Conservation (phyloP, 1,284 basidiomycete genomes). For the Austroboletus niveus region DNA sequence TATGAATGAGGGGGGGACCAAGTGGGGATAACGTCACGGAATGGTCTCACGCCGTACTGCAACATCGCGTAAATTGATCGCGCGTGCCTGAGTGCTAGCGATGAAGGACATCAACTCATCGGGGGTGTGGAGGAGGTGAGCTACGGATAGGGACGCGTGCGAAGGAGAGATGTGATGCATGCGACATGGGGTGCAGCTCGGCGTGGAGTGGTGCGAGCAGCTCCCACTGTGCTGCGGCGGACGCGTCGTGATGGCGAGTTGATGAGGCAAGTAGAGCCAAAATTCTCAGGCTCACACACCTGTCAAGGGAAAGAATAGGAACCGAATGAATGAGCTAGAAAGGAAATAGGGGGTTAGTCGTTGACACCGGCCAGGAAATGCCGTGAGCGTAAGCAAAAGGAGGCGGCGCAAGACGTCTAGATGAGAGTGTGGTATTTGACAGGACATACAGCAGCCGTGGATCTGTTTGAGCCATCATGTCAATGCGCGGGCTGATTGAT, state of each 20-base stretch:
- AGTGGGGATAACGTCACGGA: slow-evolving; percentile 7
- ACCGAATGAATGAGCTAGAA: slow-evolving; percentile 2
- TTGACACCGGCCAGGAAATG: slow-evolving; percentile 2
- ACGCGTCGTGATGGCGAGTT: slow-evolving; percentile 6
- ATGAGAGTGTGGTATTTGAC: neutral
- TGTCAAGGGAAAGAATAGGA: slow-evolving; percentile 2
- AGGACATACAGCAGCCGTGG: neutral
- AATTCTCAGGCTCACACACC: slow-evolving; percentile 14
- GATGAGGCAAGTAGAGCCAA: neutral
- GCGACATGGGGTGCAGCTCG: neutral
- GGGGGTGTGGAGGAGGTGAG: slow-evolving; percentile 2
- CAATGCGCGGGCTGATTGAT: neutral
- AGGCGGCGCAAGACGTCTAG: slow-evolving; percentile 11
- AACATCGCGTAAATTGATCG: slow-evolving; percentile 15
- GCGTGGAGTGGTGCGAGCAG: slow-evolving; percentile 7
- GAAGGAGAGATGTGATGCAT: neutral
- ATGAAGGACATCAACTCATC: neutral
- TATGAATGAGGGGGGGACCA: slow-evolving; percentile 4
- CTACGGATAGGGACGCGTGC: neutral
- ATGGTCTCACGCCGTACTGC: slow-evolving; percentile 15
- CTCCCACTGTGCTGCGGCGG: slow-evolving; percentile 1
- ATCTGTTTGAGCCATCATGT: neutral
- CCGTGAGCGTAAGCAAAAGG: slow-evolving; percentile 16
- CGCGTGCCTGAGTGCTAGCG: slow-evolving; percentile 15
- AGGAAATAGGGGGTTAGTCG: slow-evolving; percentile 15